phyloP scores from a whole-genome alignment of 2,329 filamentous ascomycete species.

The Penicillium capsulatum region DNA sequence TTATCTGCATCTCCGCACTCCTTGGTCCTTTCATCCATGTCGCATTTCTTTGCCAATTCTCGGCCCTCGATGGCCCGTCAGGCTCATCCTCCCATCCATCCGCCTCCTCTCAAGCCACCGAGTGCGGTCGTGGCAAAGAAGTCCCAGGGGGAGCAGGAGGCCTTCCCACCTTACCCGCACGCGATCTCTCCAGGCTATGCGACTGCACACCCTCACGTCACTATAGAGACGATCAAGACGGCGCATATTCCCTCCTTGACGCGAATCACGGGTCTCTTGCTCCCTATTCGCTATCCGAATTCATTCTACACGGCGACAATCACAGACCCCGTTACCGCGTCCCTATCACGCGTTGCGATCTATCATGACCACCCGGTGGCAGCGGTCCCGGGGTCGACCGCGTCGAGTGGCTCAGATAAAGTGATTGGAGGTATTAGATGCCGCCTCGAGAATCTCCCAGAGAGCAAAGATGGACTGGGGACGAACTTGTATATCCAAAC shows the following conservation, averaged over 20 bases:
- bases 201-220: constrained; percentile 48
- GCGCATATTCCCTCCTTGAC: constrained; percentile 54
- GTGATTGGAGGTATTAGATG: constrained; percentile 49
- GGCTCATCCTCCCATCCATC: constrained; percentile 28
- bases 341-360: constrained; percentile 57
- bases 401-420: constrained; percentile 36
- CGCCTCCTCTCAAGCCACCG: constrained; percentile 28
- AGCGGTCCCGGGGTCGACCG: constrained; percentile 17
- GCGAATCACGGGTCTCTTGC: constrained; percentile 54
- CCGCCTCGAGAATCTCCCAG: constrained; percentile 34
- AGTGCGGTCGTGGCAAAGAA: constrained; percentile 23
- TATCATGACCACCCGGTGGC: constrained; percentile 49
- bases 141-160: constrained; percentile 23
- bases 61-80: constrained; percentile 25
- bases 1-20: constrained; percentile 32
- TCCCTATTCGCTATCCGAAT: constrained; percentile 59
- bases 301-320: constrained; percentile 59
- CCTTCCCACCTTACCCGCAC: constrained; percentile 32
- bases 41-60: constrained; percentile 37
- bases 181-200: constrained; percentile 25
- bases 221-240: constrained; percentile 51
- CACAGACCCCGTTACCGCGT: constrained; percentile 49
- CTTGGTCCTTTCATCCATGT: constrained; percentile 17
- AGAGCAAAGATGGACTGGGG: constrained; percentile 14
- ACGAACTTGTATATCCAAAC: constrained; percentile 59